Evolutionary conservation across 23 red algal genomes (phyloP), one percentile per base, ranked within the genome.

Genomic region (Gracilaria vermiculophylla): DNA sequence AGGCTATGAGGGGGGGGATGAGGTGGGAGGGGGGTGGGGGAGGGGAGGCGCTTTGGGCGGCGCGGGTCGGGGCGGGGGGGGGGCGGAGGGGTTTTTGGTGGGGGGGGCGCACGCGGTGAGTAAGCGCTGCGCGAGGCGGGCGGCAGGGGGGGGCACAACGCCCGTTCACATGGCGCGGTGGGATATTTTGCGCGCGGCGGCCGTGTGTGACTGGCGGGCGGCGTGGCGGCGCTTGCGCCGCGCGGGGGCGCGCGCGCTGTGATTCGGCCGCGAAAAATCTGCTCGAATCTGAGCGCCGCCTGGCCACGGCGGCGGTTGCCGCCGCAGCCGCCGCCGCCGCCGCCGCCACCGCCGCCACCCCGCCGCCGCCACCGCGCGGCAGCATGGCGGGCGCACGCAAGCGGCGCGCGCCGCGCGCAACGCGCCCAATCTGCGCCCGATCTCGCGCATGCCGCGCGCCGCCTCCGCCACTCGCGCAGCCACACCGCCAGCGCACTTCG

Each of bases 121-220:
- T 43, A 27, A 41, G 62, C 23, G 17, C 33, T 19, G 27, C 6
- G 23, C 21, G 8, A 62, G 19, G 41, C 9, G 4, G 19, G 61
- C 16, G 29, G 15, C n/a, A n/a, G n/a, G n/a, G n/a, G n/a, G n/a
- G n/a, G n/a, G n/a, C n/a, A n/a, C n/a, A n/a, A 53, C 41, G 62
- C 40, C 56, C 61, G 81, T 53, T 39, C 36, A 44, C n/a, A 16
- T n/a, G 21, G 39, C 0, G 10, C 17, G 27, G 76, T 43, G 48
- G 76, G 76, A 80, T 80, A 80, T 80, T 80, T 80, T 60, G 31
- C 10, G 23, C 24, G 52, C 29, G 23, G 12, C 29, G 42, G 33
- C 72, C 24, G n/a, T 52, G 53, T 13, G 35, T 15, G 35, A 43
- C 28, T 43, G 76, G 44, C 1, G 33, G 34, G 64, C 64, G 64